These are phyloP conservation scores for Wallacemonas rigidus DNA, from an alignment of 208 protist genomes.

Conservation along the genomic window DNA sequence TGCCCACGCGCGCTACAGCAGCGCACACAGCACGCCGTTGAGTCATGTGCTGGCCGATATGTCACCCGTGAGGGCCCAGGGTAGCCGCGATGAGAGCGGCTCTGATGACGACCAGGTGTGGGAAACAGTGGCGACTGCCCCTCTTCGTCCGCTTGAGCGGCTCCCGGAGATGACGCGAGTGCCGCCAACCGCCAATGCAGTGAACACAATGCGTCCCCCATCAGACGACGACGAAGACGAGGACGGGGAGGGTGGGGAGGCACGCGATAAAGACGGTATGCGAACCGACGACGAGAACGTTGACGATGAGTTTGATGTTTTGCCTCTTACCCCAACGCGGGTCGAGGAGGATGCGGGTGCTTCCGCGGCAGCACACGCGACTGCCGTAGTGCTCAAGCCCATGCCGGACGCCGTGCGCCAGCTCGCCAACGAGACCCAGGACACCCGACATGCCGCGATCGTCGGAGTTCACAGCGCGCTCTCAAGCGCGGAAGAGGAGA, in stretches of 20 bases:
- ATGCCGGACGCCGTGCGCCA: neutral
- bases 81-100: neutral
- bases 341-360: too few relatives aligned
- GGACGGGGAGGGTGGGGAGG: too few relatives aligned
- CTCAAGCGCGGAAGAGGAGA: too few relatives aligned
- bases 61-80: neutral
- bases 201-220: too few relatives aligned
- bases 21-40: slow-evolving; percentile 10
- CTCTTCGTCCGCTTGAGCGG: neutral
- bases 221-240: too few relatives aligned
- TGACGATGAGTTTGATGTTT: neutral
- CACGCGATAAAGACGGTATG: too few relatives aligned
- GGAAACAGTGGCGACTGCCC: neutral
- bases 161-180: too few relatives aligned
- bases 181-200: too few relatives aligned
- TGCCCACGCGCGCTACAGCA: neutral
- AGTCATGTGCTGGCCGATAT: slow-evolving; percentile 5
- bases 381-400: neutral
- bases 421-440: too few relatives aligned
- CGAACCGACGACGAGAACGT: neutral
- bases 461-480: too few relatives aligned
- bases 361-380: neutral
- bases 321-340: too few relatives aligned
- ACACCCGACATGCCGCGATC: too few relatives aligned
- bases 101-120: slow-evolving; percentile 1